Base-by-base conservation (phyloP, 2,329 filamentous ascomycete genomes). In the Exophiala xenobiotica region DNA sequence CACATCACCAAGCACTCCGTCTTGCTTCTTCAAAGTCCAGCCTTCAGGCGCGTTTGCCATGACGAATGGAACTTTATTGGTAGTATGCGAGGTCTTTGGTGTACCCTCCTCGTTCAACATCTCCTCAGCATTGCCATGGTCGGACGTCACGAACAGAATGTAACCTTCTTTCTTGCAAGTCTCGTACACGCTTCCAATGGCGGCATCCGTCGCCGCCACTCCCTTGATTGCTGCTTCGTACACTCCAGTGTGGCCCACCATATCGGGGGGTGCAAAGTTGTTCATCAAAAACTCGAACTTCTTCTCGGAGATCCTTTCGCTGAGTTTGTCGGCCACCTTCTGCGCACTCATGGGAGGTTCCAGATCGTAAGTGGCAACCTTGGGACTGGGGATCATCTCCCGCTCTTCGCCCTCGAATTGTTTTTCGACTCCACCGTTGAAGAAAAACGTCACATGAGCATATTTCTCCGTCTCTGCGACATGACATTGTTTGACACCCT, bases 401-500 rank as follows among this genome's bases (percentile, higher is more conserved):
- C 93, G 88, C 57, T 86, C 84, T 76, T 99, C 93, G 41, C 90
- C 86, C 47, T 87, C 84, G 74, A 96, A 99, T 58, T 89, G 88
- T 78, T 96, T 95, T 78, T 99, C 93, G 46, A 96, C 88, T 67
- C 93, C 93, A 51, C 93, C 93, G 76, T 99, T 99, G 85, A 97
- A 97, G 82, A 97, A 97, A 82, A 97, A 97, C 51, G 93, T 97
- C 59, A 99, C 93, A 76, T 99, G 93, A 27, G 93, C 93, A 72
- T 99, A 99, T 79, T 99, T 99, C 74, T 99, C 93, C 2, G 93
- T 99, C 81, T 99, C 93, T 51, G 93, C 93, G 62, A 97, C 82
- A 77, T 99, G 93, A 62, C 92, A 93, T 75, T 99, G 93, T 77
- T 91, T 86, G 57, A 95, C 79, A 38, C 81, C 82, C 73, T 97